Percentiles rank a stretch among this genome's conserved stretches.
Evolutionary conservation across 305 asterid species (phyloP).

Genomic region (Solanum aculeatissimum): DNA sequence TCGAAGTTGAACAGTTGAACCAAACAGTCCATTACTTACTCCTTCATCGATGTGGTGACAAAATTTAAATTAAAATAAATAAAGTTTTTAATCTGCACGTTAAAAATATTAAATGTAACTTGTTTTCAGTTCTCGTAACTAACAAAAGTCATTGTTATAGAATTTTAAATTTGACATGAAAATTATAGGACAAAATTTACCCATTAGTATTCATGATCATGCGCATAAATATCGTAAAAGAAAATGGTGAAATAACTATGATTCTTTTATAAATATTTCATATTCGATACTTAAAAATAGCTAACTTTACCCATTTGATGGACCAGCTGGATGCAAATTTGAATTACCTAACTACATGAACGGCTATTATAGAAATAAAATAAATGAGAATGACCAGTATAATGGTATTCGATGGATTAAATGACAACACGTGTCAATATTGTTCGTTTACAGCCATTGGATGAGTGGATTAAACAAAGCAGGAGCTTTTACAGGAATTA

Average conservation of each 20-base stretch:
- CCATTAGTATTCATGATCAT: not conserved
- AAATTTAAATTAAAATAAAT: too few species aligned
- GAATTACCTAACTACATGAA: not conserved
- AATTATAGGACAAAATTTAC: not conserved
- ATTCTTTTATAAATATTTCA: not conserved
- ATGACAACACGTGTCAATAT: not conserved
- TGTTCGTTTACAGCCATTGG: not conserved
- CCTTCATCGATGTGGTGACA: not conserved
- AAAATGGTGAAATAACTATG: not conserved
- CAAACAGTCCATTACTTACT: not conserved
- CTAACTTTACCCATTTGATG: not conserved
- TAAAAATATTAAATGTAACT: too few species aligned
- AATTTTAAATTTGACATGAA: not conserved
- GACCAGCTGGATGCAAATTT: fast-evolving
- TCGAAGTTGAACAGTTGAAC: not conserved
- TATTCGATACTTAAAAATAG: not conserved
- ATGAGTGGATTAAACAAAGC: not conserved
- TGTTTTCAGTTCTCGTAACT: not conserved
- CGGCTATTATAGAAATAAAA: not conserved
- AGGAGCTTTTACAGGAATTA: not conserved
- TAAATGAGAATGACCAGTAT: not conserved
- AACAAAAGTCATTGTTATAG: not conserved
- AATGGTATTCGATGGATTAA: not conserved
- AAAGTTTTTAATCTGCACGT: too few species aligned
- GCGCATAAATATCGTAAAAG: not conserved